A percentile compares a stretch with the other conserved stretches of the same genome.
Evolutionary conservation across 768 basidiomycete species (phyloP).

Genomic region (Pisolithus microcarpus): DNA sequence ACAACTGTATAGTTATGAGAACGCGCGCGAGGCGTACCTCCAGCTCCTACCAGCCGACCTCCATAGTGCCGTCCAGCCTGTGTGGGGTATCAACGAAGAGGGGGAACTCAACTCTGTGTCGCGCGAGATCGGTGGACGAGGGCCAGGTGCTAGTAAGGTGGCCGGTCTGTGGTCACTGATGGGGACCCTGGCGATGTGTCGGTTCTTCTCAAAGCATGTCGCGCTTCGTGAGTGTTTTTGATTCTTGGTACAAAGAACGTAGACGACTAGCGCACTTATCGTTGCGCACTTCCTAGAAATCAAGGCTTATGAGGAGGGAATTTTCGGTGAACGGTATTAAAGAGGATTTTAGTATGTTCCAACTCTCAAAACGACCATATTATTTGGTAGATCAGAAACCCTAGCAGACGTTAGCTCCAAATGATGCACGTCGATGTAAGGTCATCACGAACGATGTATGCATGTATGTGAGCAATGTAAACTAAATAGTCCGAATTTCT

Average conservation of each 20-base stretch:
- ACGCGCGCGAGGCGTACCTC: slow-evolving; percentile 11
- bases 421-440: too few species aligned
- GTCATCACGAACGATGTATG: too few species aligned
- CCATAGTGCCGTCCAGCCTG: slow-evolving; percentile 14
- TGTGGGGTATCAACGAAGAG: slow-evolving; percentile 28
- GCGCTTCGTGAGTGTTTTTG: slow-evolving; percentile 48
- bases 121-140: slow-evolving; percentile 41
- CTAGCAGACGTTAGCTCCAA: background rate
- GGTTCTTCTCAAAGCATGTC: slow-evolving; percentile 63
- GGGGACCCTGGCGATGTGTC: slow-evolving; percentile 54
- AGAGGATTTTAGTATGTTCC: background rate
- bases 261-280: background rate
- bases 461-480: too few species aligned
- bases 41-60: slow-evolving; percentile 16
- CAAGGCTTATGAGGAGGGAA: slow-evolving; percentile 53
- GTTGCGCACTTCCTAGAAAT: slow-evolving; percentile 52
- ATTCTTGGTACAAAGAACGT: background rate
- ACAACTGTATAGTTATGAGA: slow-evolving; percentile 14
- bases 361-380: background rate
- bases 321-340: slow-evolving; percentile 25
- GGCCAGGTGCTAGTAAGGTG: slow-evolving; percentile 6
- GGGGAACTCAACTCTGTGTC: slow-evolving; percentile 25
- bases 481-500: too few species aligned
- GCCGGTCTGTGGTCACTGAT: slow-evolving; percentile 50
- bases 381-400: background rate